phyloP scores from a whole-genome alignment of 495 filamentous ascomycete genomes.

The Umbilicaria muhlenbergii region DNA sequence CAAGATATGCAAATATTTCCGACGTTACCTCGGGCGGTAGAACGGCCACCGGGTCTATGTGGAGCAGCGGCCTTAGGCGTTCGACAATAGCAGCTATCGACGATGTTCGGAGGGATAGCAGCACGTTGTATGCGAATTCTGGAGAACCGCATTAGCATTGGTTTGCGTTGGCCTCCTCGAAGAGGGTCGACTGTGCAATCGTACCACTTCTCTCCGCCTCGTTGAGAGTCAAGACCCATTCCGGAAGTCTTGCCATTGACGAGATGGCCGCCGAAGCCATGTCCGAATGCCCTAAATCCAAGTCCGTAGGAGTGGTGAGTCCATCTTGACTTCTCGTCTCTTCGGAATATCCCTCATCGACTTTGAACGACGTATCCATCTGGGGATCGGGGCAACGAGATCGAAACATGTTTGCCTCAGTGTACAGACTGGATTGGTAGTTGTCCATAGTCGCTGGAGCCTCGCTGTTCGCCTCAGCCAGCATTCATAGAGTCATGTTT shows the following conservation, averaged over 20 bases:
- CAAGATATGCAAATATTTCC: conserved; percentile 74
- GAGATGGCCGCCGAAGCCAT: conserved; percentile 15
- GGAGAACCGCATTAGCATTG: background rate
- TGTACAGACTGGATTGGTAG: too few species aligned
- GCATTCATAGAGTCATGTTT: too few species aligned
- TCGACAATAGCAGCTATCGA: conserved; percentile 66
- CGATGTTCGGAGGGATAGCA: conserved; percentile 60
- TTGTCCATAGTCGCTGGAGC: too few species aligned
- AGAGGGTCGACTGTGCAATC: conserved; percentile 10
- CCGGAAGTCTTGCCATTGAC: conserved; percentile 21
- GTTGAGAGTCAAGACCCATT: conserved; percentile 35
- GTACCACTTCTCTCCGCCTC: conserved; percentile 40
- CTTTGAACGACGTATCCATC: conserved; percentile 27
- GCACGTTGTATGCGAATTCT: conserved; percentile 39
- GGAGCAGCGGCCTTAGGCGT: conserved; percentile 57
- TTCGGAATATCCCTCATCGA: conserved; percentile 54
- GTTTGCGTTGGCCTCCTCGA: background rate
- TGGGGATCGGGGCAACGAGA: too few species aligned
- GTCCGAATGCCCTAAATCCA: conserved; percentile 19
- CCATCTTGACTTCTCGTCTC: conserved; percentile 44
- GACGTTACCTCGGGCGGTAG: conserved; percentile 81
- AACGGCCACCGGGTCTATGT: conserved; percentile 77
- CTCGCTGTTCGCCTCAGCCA: too few species aligned
- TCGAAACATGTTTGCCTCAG: too few species aligned
- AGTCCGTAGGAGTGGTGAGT: conserved; percentile 17